phyloP scores from a whole-genome alignment of 257 asterid species.

The Plectranthus barbatus region DNA sequence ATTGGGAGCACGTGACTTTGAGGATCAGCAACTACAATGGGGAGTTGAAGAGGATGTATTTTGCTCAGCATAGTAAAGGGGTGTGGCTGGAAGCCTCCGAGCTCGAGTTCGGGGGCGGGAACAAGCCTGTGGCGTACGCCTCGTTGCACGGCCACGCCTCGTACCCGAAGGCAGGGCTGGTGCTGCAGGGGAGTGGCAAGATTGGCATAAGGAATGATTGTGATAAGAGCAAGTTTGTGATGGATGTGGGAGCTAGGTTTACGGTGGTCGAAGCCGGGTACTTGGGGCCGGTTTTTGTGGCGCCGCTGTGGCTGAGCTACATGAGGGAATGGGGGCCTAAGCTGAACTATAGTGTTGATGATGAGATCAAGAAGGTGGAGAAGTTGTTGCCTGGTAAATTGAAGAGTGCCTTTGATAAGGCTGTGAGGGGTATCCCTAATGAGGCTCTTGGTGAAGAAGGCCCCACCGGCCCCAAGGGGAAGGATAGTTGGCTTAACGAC shows the following conservation, averaged over 20 bases:
- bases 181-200: conserved; percentile 44
- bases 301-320: conserved; percentile 66
- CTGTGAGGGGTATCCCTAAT: conserved; percentile 41
- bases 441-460: conserved; percentile 84
- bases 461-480: conserved; percentile 77
- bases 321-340: conserved; percentile 80
- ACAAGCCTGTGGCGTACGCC: conserved; percentile 49
- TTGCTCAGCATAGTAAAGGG: conserved; percentile 63
- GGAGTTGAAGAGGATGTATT: conserved; percentile 45
- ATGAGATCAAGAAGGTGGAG: conserved; percentile 42
- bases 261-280: conserved; percentile 36
- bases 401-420: conserved; percentile 32
- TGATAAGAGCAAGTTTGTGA: conserved; percentile 32
- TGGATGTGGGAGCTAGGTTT: conserved; percentile 40
- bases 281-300: conserved; percentile 27
- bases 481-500: conserved; percentile 76
- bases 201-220: conserved; percentile 64
- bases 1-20: conserved; percentile 83
- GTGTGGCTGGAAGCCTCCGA: conserved; percentile 37
- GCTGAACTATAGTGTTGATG: conserved; percentile 39
- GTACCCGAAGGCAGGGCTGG: conserved; percentile 45
- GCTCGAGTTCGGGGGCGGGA: conserved; percentile 47
- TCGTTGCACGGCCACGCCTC: conserved; percentile 75
- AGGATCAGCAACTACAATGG: conserved; percentile 77
- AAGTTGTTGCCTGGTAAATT: conserved; percentile 49